These are phyloP conservation scores for Lasiosphaeria ovina DNA, from an alignment of 495 filamentous ascomycete species.

Conservation along the genomic window DNA sequence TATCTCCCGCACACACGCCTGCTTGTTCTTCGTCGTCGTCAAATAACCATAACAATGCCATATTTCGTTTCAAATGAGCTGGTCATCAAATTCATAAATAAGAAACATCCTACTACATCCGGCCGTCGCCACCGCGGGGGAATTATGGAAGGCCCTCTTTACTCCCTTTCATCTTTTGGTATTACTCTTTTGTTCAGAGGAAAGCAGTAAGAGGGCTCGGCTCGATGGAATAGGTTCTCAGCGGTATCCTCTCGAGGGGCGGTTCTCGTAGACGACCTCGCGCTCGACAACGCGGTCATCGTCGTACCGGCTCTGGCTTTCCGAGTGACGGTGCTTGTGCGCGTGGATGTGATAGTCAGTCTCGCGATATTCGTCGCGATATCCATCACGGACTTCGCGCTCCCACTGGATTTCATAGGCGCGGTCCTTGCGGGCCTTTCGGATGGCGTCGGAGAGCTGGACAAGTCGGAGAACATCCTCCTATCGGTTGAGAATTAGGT, in stretches of 20 bases:
- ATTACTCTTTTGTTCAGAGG: background rate
- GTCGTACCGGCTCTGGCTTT: constrained; percentile 41
- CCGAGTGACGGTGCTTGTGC: constrained; percentile 30
- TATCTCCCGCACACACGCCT: too few relatives aligned
- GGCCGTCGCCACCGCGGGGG: too few relatives aligned
- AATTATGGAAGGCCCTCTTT: background rate
- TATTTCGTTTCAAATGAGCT: background rate
- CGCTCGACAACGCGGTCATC: constrained; percentile 60
- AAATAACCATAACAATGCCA: constrained; percentile 19
- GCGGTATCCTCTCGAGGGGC: constrained; percentile 33
- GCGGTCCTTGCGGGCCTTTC: constrained; percentile 68
- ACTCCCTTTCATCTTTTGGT: background rate
- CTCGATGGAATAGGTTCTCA: constrained; percentile 1
- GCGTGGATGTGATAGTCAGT: constrained; percentile 22
- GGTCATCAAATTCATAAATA: background rate
- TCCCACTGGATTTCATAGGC: constrained; percentile 82
- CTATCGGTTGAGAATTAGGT: constrained; percentile 43
- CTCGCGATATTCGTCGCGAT: constrained; percentile 40
- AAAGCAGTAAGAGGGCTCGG: background rate
- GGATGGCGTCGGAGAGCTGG: constrained; percentile 77
- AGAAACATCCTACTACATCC: background rate
- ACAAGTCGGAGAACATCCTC: constrained; percentile 86
- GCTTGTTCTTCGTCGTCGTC: background rate
- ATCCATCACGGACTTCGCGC: constrained; percentile 61
- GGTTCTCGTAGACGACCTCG: constrained; percentile 54